Evolutionary conservation across 75 land plant genomes (phyloP).

Genomic region (Azolla pinnata): DNA sequence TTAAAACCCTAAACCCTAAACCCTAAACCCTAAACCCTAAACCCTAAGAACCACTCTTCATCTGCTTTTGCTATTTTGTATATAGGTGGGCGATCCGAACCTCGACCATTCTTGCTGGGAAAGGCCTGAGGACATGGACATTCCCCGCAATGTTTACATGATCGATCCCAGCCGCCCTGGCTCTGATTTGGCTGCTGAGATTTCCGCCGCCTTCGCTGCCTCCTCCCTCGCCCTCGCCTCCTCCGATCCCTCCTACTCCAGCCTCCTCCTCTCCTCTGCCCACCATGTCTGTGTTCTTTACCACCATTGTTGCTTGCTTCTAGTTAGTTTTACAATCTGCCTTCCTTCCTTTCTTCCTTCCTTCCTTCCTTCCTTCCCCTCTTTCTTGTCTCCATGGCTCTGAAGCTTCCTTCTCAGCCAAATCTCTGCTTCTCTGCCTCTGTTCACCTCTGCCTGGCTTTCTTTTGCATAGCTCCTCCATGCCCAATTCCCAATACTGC

Average conservation of each 20-base stretch:
- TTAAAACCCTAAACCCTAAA: background rate
- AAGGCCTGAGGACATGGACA: conserved; percentile 86
- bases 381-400: too few relatives aligned
- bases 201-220: conserved; percentile 81
- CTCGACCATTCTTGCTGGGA: conserved; percentile 56
- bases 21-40: background rate
- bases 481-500: too few relatives aligned
- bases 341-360: too few relatives aligned
- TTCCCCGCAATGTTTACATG: conserved; percentile 49
- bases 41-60: background rate
- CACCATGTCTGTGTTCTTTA: too few relatives aligned
- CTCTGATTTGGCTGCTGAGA: conserved; percentile 77
- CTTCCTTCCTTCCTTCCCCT: too few relatives aligned
- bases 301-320: too few relatives aligned
- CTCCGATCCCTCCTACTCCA: conserved; percentile 43
- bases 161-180: conserved; percentile 49
- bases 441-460: too few relatives aligned
- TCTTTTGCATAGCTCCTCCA: too few relatives aligned
- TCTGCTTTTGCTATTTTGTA: background rate
- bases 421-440: too few relatives aligned
- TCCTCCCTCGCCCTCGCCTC: conserved; percentile 61
- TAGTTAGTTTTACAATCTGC: too few relatives aligned
- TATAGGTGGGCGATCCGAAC: conserved; percentile 48
- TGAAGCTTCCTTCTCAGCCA: too few relatives aligned
- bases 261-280: conserved; percentile 41